Percentiles rank a stretch among this genome's conserved stretches.
These are phyloP conservation scores for Eucalyptus rudis DNA, from an alignment of 345 rosid species.

Conservation along the genomic window DNA sequence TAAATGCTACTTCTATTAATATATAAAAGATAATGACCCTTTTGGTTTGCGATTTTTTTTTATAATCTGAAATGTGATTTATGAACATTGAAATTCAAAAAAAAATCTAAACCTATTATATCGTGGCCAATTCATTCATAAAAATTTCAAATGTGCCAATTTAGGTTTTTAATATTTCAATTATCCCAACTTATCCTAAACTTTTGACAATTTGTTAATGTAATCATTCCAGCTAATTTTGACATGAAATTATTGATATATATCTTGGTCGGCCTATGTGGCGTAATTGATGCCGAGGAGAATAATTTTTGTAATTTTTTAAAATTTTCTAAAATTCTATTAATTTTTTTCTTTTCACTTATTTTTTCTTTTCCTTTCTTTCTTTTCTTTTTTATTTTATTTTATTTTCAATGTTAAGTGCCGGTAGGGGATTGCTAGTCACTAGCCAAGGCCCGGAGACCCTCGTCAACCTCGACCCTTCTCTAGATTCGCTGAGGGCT, in stretches of 20 bases:
- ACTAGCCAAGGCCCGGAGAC: rapidly evolving
- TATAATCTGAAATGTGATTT: neutral
- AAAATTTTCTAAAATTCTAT: neutral
- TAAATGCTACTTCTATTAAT: neutral
- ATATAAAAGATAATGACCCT: neutral
- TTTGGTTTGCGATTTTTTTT: neutral
- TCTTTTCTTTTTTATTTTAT: neutral
- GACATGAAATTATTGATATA: neutral
- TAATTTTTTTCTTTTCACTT: neutral
- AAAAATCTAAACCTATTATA: neutral
- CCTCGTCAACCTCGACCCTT: rapidly evolving
- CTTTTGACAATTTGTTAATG: neutral
- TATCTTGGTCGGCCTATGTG: rapidly evolving
- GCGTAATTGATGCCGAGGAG: rapidly evolving
- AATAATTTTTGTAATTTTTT: neutral
- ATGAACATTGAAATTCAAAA: neutral
- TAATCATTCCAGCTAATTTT: rapidly evolving
- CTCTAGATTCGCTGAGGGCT: neutral
- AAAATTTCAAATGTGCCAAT: neutral
- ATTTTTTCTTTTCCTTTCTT: too few species aligned
- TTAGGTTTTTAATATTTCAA: neutral
- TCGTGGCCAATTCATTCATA: rapidly evolving
- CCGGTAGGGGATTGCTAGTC: neutral
- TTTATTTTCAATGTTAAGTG: neutral
- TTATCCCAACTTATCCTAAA: neutral